Conservation (phyloP, 2,329 filamentous ascomycete genomes). For the Emmonsia crescens region DNA sequence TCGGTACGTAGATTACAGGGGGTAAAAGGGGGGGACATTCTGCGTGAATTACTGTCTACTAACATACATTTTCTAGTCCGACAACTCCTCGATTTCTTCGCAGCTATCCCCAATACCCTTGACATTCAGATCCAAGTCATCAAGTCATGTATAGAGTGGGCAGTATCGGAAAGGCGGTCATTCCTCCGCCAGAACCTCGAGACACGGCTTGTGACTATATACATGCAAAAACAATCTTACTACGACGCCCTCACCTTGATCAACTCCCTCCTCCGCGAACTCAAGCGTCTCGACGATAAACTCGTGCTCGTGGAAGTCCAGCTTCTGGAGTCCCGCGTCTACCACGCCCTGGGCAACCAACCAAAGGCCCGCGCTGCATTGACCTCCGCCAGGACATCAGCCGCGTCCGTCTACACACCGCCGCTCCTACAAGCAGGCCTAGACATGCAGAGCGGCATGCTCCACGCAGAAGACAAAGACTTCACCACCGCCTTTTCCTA, state of each 20-base stretch:
- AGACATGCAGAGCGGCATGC: constrained; percentile 98
- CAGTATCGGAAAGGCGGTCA: constrained; percentile 80
- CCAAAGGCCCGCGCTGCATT: constrained; percentile 90
- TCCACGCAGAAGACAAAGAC: constrained; percentile 96
- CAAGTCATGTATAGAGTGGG: constrained; percentile 99
- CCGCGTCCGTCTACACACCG: constrained; percentile 93
- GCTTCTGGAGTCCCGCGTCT: constrained; percentile 90
- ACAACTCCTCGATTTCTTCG: constrained; percentile 91
- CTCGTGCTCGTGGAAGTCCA: constrained; percentile 96
- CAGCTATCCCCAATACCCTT: constrained; percentile 83
- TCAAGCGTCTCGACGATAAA: constrained; percentile 98
- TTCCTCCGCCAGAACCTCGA: constrained; percentile 98
- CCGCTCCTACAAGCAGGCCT: constrained; percentile 89
- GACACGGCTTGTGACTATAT: constrained; percentile 81
- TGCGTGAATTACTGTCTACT: constrained; percentile 3
- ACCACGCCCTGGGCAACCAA: constrained; percentile 94
- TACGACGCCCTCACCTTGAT: constrained; percentile 95
- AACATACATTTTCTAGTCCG: constrained; percentile 52
- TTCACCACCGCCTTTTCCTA: constrained; percentile 99
- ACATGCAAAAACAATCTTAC: constrained; percentile 96
- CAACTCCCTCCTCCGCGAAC: constrained; percentile 88
- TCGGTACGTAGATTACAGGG: constrained; percentile 52
- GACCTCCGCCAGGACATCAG: constrained; percentile 86
- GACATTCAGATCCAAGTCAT: constrained; percentile 92
- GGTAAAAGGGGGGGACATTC: background rate